phyloP scores from a whole-genome alignment of 768 basidiomycete genomes.

The Trametes meyenii region DNA sequence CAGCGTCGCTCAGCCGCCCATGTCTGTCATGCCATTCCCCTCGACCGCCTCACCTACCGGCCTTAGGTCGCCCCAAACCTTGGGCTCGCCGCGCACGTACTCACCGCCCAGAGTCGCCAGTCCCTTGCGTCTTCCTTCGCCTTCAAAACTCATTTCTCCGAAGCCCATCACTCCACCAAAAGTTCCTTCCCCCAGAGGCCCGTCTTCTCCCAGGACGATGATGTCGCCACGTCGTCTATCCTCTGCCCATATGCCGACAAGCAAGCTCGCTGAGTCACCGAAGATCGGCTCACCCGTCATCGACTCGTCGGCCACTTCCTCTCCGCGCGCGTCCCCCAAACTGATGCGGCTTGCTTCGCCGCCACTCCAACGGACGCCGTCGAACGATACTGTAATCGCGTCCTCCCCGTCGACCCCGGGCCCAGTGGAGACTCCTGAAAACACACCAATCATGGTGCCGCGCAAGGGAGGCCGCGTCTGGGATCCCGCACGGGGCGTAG shows the following conservation, averaged over 20 bases:
- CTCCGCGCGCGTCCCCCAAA: slow-evolving; percentile 27
- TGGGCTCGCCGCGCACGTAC: slow-evolving; percentile 34
- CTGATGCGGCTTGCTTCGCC: slow-evolving; percentile 29
- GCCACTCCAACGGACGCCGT: slow-evolving; percentile 39
- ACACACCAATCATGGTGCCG: slow-evolving; percentile 31
- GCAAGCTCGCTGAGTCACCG: slow-evolving; percentile 24
- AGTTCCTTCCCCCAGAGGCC: slow-evolving; percentile 12
- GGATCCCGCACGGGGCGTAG: slow-evolving; percentile 85
- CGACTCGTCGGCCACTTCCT: slow-evolving; percentile 23
- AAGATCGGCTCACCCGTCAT: slow-evolving; percentile 28
- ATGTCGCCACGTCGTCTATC: slow-evolving; percentile 27
- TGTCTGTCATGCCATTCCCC: slow-evolving; percentile 31
- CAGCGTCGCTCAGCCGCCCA: slow-evolving; percentile 17
- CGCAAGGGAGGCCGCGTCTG: slow-evolving; percentile 64
- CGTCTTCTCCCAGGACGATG: slow-evolving; percentile 15
- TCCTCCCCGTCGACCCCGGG: slow-evolving; percentile 60
- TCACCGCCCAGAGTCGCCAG: slow-evolving; percentile 26
- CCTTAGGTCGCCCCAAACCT: slow-evolving; percentile 27
- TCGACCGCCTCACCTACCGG: slow-evolving; percentile 35
- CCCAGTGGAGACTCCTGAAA: slow-evolving; percentile 44
- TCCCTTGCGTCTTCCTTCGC: slow-evolving; percentile 22
- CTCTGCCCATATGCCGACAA: slow-evolving; percentile 12
- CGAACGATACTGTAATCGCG: slow-evolving; percentile 47
- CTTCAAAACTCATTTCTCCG: slow-evolving; percentile 24
- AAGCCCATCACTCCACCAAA: slow-evolving; percentile 20